A percentile compares a stretch with the other conserved stretches of the same genome.
These are phyloP conservation scores for Daedaleopsis sinensis DNA, from an alignment of 768 basidiomycete genomes.

Conservation along the genomic window DNA sequence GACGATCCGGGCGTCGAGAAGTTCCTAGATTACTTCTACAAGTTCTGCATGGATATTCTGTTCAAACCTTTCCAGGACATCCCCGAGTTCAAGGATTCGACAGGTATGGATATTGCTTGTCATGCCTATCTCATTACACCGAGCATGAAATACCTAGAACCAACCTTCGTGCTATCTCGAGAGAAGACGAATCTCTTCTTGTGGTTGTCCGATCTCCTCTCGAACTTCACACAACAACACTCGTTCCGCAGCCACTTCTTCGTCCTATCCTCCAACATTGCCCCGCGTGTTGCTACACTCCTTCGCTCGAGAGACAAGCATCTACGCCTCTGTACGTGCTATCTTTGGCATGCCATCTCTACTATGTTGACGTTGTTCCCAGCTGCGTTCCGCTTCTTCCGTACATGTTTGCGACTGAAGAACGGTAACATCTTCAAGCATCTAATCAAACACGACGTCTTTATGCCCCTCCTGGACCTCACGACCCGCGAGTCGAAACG, in stretches of 20 bases:
- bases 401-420: conserved; percentile 78
- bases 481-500: conserved; percentile 80
- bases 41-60: conserved; percentile 73
- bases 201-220: conserved; percentile 89
- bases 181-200: conserved; percentile 84
- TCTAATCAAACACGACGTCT: conserved; percentile 81
- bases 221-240: conserved; percentile 88
- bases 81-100: conserved; percentile 62
- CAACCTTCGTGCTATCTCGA: conserved; percentile 58
- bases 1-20: conserved; percentile 87
- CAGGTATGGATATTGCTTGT: conserved; percentile 37
- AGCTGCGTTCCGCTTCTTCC: conserved; percentile 95
- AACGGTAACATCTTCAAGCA: conserved; percentile 76
- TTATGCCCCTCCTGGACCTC: conserved; percentile 82
- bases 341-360: not conserved
- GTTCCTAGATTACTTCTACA: conserved; percentile 95
- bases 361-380: conserved; percentile 9
- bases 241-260: conserved; percentile 91
- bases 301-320: conserved; percentile 89
- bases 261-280: conserved; percentile 79
- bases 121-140: conserved; percentile 1
- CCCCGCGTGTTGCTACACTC: conserved; percentile 73
- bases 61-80: conserved; percentile 79
- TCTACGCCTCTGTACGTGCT: conserved; percentile 78
- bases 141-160: conserved; percentile 40